These are phyloP conservation scores for Haplosporangium gracile DNA, from an alignment of 192 early-diverging fungal species.

Conservation along the genomic window DNA sequence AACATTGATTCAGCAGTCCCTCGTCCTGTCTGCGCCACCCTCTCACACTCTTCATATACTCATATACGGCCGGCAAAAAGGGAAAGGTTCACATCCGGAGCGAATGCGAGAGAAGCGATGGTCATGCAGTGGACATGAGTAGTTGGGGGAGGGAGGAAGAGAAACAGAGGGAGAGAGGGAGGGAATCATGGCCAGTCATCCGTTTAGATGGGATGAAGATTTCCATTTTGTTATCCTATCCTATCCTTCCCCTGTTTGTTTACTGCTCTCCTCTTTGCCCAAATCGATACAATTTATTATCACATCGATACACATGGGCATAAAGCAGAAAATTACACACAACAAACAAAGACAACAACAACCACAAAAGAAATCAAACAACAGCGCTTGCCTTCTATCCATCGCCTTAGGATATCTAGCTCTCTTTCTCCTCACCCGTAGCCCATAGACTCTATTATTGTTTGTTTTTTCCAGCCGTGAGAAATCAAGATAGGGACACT, in stretches of 20 bases:
- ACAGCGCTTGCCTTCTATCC: neutral
- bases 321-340: neutral
- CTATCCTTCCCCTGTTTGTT: neutral
- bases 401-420: neutral
- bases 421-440: neutral
- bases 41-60: too few relatives aligned
- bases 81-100: neutral
- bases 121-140: neutral
- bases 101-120: neutral
- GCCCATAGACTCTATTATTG: neutral
- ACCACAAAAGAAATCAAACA: neutral
- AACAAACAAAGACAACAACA: too few relatives aligned
- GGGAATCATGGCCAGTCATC: neutral
- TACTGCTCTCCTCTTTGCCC: neutral
- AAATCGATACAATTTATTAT: neutral
- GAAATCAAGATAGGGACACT: conserved; percentile 5
- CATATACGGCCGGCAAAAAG: neutral
- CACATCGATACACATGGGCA: neutral
- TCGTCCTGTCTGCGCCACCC: neutral
- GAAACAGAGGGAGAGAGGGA: neutral
- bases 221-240: neutral
- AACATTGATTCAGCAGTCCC: neutral
- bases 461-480: neutral
- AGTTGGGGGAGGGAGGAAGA: neutral
- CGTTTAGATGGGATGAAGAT: neutral